Percentiles rank a stretch among this genome's conserved stretches.
Evolutionary conservation across 164 flowering plant genomes (phyloP).

Genomic region (Buxus sempervirens): DNA sequence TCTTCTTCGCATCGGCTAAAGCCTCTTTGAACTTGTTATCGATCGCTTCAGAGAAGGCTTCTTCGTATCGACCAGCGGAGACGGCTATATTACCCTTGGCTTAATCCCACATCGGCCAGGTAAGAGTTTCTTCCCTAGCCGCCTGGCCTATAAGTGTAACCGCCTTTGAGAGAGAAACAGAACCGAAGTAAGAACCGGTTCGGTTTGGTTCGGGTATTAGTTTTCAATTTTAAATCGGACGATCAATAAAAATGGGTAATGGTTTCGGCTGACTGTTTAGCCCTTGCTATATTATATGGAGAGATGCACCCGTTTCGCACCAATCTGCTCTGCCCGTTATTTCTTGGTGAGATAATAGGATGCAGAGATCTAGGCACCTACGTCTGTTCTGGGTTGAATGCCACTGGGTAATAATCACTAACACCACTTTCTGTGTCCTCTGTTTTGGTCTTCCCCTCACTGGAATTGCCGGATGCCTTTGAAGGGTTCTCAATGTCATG

Average conservation of each 20-base stretch:
- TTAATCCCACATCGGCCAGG: conserved; percentile 98
- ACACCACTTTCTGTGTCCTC: conserved; percentile 7
- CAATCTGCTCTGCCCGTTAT: conserved; percentile 50
- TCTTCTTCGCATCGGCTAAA: conserved; percentile 71
- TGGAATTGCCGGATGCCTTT: conserved; percentile 6
- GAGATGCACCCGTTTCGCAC: conserved; percentile 88
- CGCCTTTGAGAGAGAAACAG: no score
- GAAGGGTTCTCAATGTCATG: conserved; percentile 8
- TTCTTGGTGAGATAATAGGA: conserved; percentile 30
- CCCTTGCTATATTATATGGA: conserved; percentile 63
- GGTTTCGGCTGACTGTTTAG: conserved; percentile 32
- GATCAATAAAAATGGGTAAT: no score
- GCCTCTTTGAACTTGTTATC: conserved; percentile 54
- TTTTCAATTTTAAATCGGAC: no score
- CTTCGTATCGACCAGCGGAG: conserved; percentile 58
- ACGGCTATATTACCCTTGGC: conserved; percentile 97
- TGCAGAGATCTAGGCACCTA: conserved; percentile 9
- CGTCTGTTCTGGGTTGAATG: conserved; percentile 16
- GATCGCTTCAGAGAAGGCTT: conserved; percentile 90
- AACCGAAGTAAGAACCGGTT: no score
- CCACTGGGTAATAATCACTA: conserved; percentile 13
- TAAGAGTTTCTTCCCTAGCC: no score
- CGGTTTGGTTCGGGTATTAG: no score
- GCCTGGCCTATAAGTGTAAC: no score
- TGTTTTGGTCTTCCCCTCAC: conserved; percentile 26